Evolutionary conservation across 192 early-diverging fungal species (phyloP).

Genomic region (Coemansia sp.): DNA sequence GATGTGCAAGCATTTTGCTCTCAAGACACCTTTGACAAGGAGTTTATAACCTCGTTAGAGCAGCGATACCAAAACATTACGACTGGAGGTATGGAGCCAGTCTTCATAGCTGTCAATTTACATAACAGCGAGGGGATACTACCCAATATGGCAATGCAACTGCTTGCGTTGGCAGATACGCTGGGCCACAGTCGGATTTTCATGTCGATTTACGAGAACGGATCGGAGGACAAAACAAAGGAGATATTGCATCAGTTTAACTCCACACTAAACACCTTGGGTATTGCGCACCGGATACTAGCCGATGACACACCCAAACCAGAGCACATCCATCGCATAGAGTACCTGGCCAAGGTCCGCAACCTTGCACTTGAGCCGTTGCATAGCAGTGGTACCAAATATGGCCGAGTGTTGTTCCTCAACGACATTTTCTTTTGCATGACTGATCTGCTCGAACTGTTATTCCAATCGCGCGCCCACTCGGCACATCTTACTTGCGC

Average conservation of each 20-base stretch:
- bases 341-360: slow-evolving; percentile 51
- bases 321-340: slow-evolving; percentile 38
- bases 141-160: slow-evolving; percentile 42
- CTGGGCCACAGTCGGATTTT: slow-evolving; percentile 40
- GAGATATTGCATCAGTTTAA: slow-evolving; percentile 32
- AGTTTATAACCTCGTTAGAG: slow-evolving; percentile 9
- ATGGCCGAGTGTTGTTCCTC: slow-evolving; percentile 45
- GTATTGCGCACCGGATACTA: slow-evolving; percentile 29
- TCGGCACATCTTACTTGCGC: slow-evolving; percentile 54
- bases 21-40: slow-evolving; percentile 13
- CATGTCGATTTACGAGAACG: slow-evolving; percentile 57
- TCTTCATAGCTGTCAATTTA: slow-evolving; percentile 47
- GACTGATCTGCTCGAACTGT: slow-evolving; percentile 53
- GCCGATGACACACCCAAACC: slow-evolving; percentile 11
- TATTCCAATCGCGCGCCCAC: slow-evolving; percentile 47
- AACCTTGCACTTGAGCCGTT: slow-evolving; percentile 54
- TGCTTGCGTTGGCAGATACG: slow-evolving; percentile 31
- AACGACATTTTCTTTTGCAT: slow-evolving; percentile 56
- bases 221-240: slow-evolving; percentile 46
- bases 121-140: slow-evolving; percentile 44
- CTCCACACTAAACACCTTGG: slow-evolving; percentile 7
- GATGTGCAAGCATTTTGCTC: slow-evolving; percentile 23
- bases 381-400: slow-evolving; percentile 11
- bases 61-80: slow-evolving; percentile 19
- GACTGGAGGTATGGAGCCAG: background rate